These are phyloP conservation scores for Clavulina sp. DNA, from an alignment of 768 basidiomycete genomes.

Conservation along the genomic window DNA sequence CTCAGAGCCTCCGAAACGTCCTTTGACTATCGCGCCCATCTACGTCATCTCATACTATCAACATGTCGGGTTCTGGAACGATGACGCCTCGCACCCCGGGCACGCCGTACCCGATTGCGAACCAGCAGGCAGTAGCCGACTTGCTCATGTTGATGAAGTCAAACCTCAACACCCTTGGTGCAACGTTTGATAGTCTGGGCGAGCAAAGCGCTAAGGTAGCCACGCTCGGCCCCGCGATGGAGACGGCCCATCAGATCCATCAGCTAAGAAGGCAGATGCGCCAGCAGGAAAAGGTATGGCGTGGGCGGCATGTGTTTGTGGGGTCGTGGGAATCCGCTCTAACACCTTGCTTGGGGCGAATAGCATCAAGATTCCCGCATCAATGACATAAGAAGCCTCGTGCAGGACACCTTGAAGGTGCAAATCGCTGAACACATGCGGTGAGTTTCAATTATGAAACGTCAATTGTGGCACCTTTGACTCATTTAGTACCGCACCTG, in stretches of 20 bases:
- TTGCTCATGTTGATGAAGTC: slow-evolving; percentile 30
- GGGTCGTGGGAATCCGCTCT: background rate
- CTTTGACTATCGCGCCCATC: no score
- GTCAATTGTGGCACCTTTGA: background rate
- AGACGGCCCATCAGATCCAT: slow-evolving; percentile 23
- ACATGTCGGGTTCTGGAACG: no score
- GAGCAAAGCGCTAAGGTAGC: slow-evolving; percentile 30
- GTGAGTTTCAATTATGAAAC: slow-evolving; percentile 1
- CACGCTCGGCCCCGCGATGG: slow-evolving; percentile 26
- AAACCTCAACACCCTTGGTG: slow-evolving; percentile 24
- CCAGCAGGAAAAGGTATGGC: slow-evolving; percentile 6
- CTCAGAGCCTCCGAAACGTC: no score
- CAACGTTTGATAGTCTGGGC: slow-evolving; percentile 29
- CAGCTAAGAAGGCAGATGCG: slow-evolving; percentile 23
- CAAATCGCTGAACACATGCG: slow-evolving; percentile 27
- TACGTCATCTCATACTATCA: no score
- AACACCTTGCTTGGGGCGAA: background rate
- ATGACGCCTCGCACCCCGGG: background rate
- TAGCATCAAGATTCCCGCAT: slow-evolving; percentile 15
- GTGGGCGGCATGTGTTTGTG: background rate
- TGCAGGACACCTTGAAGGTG: slow-evolving; percentile 27
- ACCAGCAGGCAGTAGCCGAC: slow-evolving; percentile 28
- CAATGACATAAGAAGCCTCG: slow-evolving; percentile 19
- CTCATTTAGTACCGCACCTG: background rate
- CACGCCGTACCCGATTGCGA: slow-evolving; percentile 12